Evolutionary conservation across 1,139 yeast genomes (phyloP).

Genomic region (Geotrichum citri-aurantii): DNA sequence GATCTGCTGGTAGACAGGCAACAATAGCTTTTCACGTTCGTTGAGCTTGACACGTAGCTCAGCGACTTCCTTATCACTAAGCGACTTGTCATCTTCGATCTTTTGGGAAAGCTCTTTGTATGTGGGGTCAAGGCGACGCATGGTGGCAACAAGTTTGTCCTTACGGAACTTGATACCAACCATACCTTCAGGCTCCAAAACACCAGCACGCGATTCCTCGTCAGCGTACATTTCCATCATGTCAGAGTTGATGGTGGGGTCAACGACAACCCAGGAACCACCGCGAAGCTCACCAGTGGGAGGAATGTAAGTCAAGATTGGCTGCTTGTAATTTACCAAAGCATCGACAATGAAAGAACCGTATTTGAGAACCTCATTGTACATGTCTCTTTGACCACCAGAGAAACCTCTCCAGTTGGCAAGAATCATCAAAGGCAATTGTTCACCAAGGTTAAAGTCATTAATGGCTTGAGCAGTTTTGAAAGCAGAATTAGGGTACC

Average conservation of each 20-base stretch:
- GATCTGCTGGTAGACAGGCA: constrained; percentile 88
- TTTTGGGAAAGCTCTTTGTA: constrained; percentile 67
- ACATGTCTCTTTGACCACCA: constrained; percentile 99
- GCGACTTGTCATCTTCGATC: constrained; percentile 42
- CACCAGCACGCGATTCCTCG: constrained; percentile 93
- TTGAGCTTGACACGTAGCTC: constrained; percentile 58
- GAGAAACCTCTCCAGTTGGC: constrained; percentile 99
- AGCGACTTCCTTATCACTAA: constrained; percentile 61
- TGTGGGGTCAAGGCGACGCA: constrained; percentile 78
- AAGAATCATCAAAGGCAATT: constrained; percentile 90
- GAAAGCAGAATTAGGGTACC: constrained; percentile 99
- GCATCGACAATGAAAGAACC: constrained; percentile 98
- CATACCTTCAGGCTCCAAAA: constrained; percentile 97
- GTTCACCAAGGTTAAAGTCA: constrained; percentile 97
- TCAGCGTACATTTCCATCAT: constrained; percentile 99
- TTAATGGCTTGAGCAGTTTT: constrained; percentile 98
- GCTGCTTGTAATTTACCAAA: constrained; percentile 91
- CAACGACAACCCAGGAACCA: constrained; percentile 99
- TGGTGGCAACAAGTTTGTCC: constrained; percentile 80
- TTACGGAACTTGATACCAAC: constrained; percentile 97
- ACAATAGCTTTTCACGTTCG: constrained; percentile 70
- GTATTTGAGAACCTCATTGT: constrained; percentile 92
- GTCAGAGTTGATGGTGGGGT: constrained; percentile 91
- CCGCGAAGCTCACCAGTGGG: constrained; percentile 99
- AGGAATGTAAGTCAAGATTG: constrained; percentile 93